Percentiles rank a stretch among this genome's conserved stretches.
These are phyloP conservation scores for Intubia oerlemansii DNA, from an alignment of 2,329 filamentous ascomycete genomes.

Conservation along the genomic window DNA sequence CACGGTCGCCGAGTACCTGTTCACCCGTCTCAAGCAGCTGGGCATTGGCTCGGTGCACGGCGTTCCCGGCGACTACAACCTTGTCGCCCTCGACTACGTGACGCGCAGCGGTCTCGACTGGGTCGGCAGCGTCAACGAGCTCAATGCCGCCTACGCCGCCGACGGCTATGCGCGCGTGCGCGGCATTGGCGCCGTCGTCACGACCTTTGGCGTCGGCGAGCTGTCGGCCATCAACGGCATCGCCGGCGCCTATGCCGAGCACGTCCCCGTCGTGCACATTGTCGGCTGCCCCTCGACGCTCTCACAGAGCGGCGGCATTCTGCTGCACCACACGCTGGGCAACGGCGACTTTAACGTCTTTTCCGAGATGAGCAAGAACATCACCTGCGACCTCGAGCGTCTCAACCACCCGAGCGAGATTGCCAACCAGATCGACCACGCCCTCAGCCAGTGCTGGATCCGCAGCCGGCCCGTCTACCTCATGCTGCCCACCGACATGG, in stretches of 20 bases:
- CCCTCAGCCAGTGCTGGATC: constrained; percentile 53
- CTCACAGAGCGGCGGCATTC: constrained; percentile 9
- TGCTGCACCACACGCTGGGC: constrained; percentile 29
- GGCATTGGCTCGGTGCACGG: constrained; percentile 26
- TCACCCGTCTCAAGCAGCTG: constrained; percentile 24
- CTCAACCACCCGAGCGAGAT: constrained; percentile 50
- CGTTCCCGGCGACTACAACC: constrained; percentile 31
- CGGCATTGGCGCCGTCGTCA: constrained; percentile 31
- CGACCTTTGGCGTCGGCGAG: constrained; percentile 36
- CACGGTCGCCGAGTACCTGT: constrained; percentile 33
- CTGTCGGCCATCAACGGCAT: constrained; percentile 33
- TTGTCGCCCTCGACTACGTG: constrained; percentile 28
- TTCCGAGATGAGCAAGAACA: constrained; percentile 49
- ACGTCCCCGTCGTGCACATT: constrained; percentile 31
- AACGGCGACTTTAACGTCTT: constrained; percentile 44
- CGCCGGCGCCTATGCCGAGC: constrained; percentile 33
- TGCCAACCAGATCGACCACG: constrained; percentile 55
- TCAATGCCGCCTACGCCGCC: constrained; percentile 36
- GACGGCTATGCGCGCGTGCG: constrained; percentile 40
- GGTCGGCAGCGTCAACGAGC: constrained; percentile 30
- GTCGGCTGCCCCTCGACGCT: constrained; percentile 15
- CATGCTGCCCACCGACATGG: constrained; percentile 63
- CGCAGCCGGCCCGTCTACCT: constrained; percentile 66
- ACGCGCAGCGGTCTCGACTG: constrained; percentile 22
- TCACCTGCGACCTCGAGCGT: constrained; percentile 51